These are phyloP conservation scores for Microbotryum scabiosae DNA, from an alignment of 1,284 basidiomycete genomes.

Conservation along the genomic window DNA sequence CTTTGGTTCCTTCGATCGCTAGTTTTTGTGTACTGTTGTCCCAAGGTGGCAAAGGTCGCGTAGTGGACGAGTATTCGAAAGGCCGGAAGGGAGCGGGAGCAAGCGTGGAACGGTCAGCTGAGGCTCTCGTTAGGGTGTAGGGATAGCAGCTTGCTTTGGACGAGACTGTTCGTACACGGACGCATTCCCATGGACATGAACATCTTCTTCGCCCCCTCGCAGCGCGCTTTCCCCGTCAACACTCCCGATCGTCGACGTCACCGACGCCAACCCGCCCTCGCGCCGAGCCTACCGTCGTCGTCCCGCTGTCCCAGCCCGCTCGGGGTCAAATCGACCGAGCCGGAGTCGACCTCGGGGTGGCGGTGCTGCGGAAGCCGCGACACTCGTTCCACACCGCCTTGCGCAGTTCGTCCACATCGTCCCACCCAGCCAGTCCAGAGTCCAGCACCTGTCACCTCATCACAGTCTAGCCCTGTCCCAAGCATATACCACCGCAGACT, in stretches of 20 bases:
- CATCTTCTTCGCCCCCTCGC: no score
- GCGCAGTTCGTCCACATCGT: background rate
- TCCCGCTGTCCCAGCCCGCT: no score
- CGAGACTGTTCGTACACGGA: background rate
- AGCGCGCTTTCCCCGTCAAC: no score
- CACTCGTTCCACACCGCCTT: background rate
- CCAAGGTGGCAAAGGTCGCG: no score
- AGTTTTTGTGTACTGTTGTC: constrained; percentile 20
- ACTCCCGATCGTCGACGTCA: no score
- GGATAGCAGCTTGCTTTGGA: background rate
- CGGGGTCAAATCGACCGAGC: no score
- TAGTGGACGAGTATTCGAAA: background rate
- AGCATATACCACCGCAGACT: no score
- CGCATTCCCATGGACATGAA: background rate
- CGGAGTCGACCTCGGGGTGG: no score
- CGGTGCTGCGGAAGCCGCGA: background rate
- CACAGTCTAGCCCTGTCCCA: background rate
- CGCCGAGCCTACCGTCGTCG: no score
- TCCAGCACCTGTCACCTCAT: background rate
- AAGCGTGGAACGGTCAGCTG: background rate
- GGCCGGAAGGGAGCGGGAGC: background rate
- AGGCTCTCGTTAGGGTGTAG: background rate
- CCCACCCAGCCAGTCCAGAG: no score
- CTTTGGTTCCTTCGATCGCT: constrained; percentile 28
- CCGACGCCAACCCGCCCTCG: no score